Evolutionary conservation across 768 basidiomycete genomes (phyloP).

Genomic region (Pisolithus orientalis): DNA sequence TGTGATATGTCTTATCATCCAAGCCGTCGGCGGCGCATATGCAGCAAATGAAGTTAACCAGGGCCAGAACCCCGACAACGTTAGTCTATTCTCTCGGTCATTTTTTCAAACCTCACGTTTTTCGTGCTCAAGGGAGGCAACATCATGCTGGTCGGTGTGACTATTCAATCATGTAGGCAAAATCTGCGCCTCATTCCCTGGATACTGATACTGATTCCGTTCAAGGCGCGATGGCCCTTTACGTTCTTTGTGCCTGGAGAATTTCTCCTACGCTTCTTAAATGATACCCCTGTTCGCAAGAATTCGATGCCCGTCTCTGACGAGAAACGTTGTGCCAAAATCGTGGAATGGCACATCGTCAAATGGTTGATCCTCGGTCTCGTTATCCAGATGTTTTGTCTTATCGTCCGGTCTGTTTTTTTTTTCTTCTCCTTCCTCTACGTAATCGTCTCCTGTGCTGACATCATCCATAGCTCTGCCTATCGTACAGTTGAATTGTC

Average conservation of each 20-base stretch:
- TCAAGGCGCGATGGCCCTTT: slow-evolving; percentile 38
- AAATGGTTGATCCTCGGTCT: slow-evolving; percentile 32
- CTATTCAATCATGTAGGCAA: slow-evolving; percentile 45
- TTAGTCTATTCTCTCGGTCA: slow-evolving; percentile 1
- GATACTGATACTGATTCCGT: neutral
- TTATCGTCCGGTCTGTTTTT: slow-evolving; percentile 40
- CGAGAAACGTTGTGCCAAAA: neutral
- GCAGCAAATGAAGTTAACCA: slow-evolving; percentile 34
- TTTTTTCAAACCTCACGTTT: neutral
- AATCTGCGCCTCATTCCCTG: slow-evolving; percentile 9
- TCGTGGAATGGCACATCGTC: slow-evolving; percentile 6
- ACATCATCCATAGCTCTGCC: slow-evolving; percentile 1
- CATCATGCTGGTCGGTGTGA: slow-evolving; percentile 60
- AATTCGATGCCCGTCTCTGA: neutral
- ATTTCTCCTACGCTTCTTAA: slow-evolving; percentile 38
- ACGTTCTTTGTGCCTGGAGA: slow-evolving; percentile 37
- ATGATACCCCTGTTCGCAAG: slow-evolving; percentile 28
- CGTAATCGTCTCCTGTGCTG: neutral
- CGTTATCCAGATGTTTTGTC: slow-evolving; percentile 32
- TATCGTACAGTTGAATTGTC: slow-evolving; percentile 11
- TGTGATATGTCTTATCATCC: slow-evolving; percentile 32
- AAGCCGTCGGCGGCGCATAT: slow-evolving; percentile 36
- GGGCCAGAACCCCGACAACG: slow-evolving; percentile 14
- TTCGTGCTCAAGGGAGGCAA: slow-evolving; percentile 33
- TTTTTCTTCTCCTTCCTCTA: neutral